Conservation (phyloP, 495 filamentous ascomycete genomes). For the Lindgomyces ingoldianus region DNA sequence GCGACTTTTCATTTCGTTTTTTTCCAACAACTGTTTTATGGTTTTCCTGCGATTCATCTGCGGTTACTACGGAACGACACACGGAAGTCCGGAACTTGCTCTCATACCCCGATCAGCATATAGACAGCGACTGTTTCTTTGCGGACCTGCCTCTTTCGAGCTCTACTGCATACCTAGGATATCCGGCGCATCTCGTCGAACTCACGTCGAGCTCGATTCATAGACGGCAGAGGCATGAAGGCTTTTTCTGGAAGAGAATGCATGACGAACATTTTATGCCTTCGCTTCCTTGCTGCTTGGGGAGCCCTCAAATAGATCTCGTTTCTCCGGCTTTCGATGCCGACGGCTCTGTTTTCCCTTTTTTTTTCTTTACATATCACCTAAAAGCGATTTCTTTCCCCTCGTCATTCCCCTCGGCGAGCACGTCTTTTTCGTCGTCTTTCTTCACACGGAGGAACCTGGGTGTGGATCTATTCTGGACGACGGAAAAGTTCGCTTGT, state of each 20-base stretch:
- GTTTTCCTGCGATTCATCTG: conserved; percentile 42
- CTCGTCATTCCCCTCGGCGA: conserved; percentile 34
- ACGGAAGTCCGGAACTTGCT: conserved; percentile 51
- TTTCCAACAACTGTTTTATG: conserved; percentile 7
- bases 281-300: conserved; percentile 38
- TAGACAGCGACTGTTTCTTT: conserved; percentile 76
- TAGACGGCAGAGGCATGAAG: conserved; percentile 38
- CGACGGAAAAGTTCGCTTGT: conserved; percentile 32
- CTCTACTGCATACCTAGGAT: conserved; percentile 56
- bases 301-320: conserved; percentile 37
- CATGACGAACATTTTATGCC: conserved; percentile 34
- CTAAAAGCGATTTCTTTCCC: conserved; percentile 39
- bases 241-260: conserved; percentile 30
- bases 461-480: conserved; percentile 26
- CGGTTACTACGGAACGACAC: conserved; percentile 30
- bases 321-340: conserved; percentile 40
- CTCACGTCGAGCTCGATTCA: conserved; percentile 36
- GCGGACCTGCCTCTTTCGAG: conserved; percentile 43
- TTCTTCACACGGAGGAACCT: conserved; percentile 10
- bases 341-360: conserved; percentile 32
- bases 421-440: conserved; percentile 34
- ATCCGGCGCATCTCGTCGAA: conserved; percentile 35
- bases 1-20: conserved; percentile 20
- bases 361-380: conserved; percentile 26
- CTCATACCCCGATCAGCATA: conserved; percentile 63